Conservation (phyloP, 495 filamentous ascomycete species). For the Penicillium coprophilum region DNA sequence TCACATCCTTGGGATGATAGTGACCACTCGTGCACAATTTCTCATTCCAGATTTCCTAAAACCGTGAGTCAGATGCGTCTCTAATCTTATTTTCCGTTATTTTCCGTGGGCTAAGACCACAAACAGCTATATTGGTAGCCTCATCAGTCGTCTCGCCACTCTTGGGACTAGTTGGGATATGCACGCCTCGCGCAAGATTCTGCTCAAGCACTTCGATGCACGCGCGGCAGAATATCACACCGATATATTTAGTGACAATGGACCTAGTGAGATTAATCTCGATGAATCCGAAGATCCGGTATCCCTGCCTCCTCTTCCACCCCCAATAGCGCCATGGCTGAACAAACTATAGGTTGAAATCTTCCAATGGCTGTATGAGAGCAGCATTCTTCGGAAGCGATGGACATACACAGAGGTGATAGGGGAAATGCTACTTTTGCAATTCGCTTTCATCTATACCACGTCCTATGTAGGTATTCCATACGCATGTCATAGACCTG, state of each 20-base stretch:
- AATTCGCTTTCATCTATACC: slow-evolving; percentile 32
- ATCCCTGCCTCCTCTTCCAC: background rate
- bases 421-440: slow-evolving; percentile 27
- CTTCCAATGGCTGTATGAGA: slow-evolving; percentile 29
- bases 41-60: slow-evolving; percentile 26
- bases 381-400: slow-evolving; percentile 18
- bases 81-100: too few species aligned
- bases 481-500: background rate
- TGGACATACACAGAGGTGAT: slow-evolving; percentile 29
- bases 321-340: background rate
- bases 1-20: slow-evolving; percentile 30
- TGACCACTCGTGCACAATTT: slow-evolving; percentile 27
- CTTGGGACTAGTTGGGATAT: slow-evolving; percentile 28
- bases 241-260: slow-evolving; percentile 10
- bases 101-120: background rate
- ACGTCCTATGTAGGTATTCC: slow-evolving; percentile 23
- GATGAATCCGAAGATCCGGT: slow-evolving; percentile 17
- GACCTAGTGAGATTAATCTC: background rate
- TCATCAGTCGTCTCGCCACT: slow-evolving; percentile 18
- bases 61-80: slow-evolving; percentile 4
- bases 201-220: slow-evolving; percentile 27
- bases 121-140: slow-evolving; percentile 23
- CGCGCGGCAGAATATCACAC: slow-evolving; percentile 24
- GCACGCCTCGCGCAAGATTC: slow-evolving; percentile 25
- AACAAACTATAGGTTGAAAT: slow-evolving; percentile 20